Evolutionary conservation across 306 rosid species (phyloP), one percentile per base, ranked within the genome.

Genomic region (Cicer bijugum): DNA sequence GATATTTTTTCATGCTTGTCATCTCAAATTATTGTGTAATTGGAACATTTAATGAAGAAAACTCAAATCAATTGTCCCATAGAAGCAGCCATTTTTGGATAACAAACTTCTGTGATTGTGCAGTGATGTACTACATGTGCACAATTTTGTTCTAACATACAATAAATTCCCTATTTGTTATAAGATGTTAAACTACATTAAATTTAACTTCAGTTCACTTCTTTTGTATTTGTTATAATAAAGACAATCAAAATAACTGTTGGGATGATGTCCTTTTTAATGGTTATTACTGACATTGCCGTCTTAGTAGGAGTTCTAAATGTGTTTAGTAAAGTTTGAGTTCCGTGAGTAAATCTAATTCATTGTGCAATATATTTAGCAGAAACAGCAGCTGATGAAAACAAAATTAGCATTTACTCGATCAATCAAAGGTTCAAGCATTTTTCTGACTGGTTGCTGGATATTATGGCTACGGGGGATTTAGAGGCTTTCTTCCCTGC

Each of bases 401-500:
- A 80, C 75, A 83, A 75, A 80, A 86, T 44, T 43, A 75, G 87
- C 76, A 76, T 86, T 82, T 92, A 89, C 82, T 80, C 87, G 40
- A 88, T 92, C 90, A 89, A 83, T 81, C 93, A 80, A 73, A 88
- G 92, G 55, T 83, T 92, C 83, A 92, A 84, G 87, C 93, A 86
- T 75, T 92, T 92, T 82, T 89, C 96, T 75, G 93, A 92, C 82
- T 92, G 97, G 97, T 83, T 92, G 65, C 82, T 89, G 90, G 90
- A 92, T 85, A 89, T 88, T 17, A 88, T 92, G 92, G 92, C 97
- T 63, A 85, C 88, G 28, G 96, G 97, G 66, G 96, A 92, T 79
- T 84, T 92, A 87, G 97, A 88, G 75, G 87, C 93, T 72, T 89
- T 88, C 87, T 92, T 92, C 69, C 96, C 96, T 71, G 97, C 97